Conservation (phyloP, 345 rosid species). For the Brassica incana region DNA sequence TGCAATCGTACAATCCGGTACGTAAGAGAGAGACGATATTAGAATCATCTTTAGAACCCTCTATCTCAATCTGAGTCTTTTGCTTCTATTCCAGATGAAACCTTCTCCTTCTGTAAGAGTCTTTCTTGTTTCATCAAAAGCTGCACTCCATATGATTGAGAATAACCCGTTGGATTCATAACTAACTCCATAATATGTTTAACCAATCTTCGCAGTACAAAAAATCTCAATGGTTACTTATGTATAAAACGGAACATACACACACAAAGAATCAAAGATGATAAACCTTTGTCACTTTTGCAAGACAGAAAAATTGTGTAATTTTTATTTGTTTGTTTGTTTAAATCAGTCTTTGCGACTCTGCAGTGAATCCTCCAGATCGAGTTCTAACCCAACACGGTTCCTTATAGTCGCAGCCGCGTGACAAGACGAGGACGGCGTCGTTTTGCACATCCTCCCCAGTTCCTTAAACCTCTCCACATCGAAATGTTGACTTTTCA, state of each 20-base stretch:
- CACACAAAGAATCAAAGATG: neutral
- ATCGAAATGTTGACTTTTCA: slow-evolving; percentile 64
- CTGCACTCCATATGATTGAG: no score
- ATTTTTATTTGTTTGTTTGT: neutral
- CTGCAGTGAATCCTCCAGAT: slow-evolving; percentile 70
- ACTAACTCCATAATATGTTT: no score
- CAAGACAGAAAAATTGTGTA: no score
- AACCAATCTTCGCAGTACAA: neutral
- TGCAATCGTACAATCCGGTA: no score
- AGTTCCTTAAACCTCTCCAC: slow-evolving; percentile 66
- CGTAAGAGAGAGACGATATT: no score
- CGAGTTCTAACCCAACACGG: slow-evolving; percentile 60
- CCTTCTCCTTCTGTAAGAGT: no score
- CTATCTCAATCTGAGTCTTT: no score
- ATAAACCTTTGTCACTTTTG: neutral
- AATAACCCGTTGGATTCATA: no score
- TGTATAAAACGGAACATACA: neutral
- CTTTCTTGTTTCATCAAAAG: no score
- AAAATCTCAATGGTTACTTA: slow-evolving; percentile 11
- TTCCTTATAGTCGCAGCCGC: slow-evolving; percentile 60
- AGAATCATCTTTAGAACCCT: no score
- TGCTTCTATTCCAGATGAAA: no score
- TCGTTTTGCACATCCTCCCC: slow-evolving; percentile 55
- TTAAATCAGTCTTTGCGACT: slow-evolving; percentile 40
- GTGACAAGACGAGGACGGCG: slow-evolving; percentile 46